phyloP scores from a whole-genome alignment of 1,284 basidiomycete genomes.

The Fomitopsis pinicola region DNA sequence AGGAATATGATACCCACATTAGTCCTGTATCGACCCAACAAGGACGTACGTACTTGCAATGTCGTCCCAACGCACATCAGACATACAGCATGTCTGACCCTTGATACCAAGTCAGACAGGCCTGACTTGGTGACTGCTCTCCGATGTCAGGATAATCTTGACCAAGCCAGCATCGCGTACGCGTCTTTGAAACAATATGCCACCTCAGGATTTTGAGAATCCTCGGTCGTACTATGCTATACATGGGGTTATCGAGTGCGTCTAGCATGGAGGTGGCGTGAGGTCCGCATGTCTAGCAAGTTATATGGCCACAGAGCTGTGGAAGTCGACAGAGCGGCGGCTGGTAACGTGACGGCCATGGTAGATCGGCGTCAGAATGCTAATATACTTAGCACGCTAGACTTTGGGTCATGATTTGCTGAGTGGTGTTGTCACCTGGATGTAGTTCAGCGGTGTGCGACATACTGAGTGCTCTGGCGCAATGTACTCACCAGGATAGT shows the following conservation, averaged over 20 bases:
- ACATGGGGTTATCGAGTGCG: background rate
- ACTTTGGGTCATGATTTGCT: conserved; percentile 3
- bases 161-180: too few species aligned
- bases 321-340: background rate
- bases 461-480: background rate
- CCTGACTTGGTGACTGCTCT: too few species aligned
- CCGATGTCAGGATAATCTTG: background rate
- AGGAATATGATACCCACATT: too few species aligned
- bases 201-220: background rate
- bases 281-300: background rate
- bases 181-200: too few species aligned
- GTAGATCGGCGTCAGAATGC: too few species aligned
- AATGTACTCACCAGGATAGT: conserved; percentile 43
- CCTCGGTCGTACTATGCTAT: background rate
- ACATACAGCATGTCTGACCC: too few species aligned
- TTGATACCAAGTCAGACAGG: too few species aligned
- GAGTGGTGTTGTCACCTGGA: conserved; percentile 13
- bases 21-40: too few species aligned
- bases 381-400: background rate
- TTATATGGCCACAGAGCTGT: too few species aligned
- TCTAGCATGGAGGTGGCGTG: background rate
- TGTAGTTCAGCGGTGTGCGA: background rate
- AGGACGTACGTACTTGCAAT: too few species aligned
- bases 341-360: too few species aligned
- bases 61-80: too few species aligned